phyloP scores from a whole-genome alignment of 768 basidiomycete species.

The Podaxis mareebaensis region DNA sequence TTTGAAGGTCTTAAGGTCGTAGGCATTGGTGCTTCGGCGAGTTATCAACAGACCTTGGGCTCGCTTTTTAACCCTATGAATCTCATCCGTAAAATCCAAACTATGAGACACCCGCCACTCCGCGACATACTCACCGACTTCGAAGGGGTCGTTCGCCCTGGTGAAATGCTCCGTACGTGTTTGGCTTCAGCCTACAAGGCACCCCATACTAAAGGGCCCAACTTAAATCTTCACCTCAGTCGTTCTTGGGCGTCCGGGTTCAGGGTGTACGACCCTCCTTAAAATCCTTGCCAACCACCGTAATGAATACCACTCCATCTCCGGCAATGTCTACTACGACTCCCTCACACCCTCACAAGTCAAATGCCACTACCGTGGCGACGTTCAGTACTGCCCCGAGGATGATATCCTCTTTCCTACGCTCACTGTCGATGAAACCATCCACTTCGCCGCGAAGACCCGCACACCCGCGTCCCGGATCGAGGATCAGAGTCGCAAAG shows the following conservation, averaged over 20 bases:
- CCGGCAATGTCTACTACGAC: conserved; percentile 76
- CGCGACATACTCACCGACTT: conserved; percentile 64
- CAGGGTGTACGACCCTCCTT: conserved; percentile 84
- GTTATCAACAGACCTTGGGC: conserved; percentile 60
- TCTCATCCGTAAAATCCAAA: conserved; percentile 42
- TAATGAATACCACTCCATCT: conserved; percentile 62
- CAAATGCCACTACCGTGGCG: conserved; percentile 67
- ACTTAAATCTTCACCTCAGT: conserved; percentile 39
- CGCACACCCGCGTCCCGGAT: conserved; percentile 63
- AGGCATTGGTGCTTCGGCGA: conserved; percentile 57
- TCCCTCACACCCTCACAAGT: conserved; percentile 70
- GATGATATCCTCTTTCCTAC: conserved; percentile 88
- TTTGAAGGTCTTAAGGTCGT: conserved; percentile 61
- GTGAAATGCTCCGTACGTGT: conserved; percentile 76
- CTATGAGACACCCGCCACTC: conserved; percentile 57
- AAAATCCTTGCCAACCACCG: conserved; percentile 80
- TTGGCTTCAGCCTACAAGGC: not conserved
- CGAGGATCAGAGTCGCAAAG: conserved; percentile 38
- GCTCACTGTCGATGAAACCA: conserved; percentile 75
- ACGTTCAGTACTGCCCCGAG: conserved; percentile 79
- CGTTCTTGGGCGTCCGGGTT: conserved; percentile 82
- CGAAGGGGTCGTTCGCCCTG: conserved; percentile 63
- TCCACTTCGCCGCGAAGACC: conserved; percentile 67
- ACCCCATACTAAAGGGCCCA: not conserved
- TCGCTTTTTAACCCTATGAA: conserved; percentile 57